Base-by-base conservation (phyloP, 169 alveolate genomes). In the Theileria parva region DNA sequence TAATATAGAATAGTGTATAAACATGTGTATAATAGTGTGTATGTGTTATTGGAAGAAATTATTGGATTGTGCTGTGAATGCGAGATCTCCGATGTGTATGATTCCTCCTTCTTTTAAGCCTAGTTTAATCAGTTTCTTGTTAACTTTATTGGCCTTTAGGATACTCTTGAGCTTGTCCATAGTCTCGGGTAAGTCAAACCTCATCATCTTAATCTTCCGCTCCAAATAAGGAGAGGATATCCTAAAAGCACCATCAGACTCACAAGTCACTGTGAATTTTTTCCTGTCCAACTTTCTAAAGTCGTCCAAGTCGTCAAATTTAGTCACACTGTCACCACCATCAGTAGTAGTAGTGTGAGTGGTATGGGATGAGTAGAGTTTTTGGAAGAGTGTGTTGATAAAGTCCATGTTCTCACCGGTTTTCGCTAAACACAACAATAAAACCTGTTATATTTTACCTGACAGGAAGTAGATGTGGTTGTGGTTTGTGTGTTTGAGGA, bases 191-290 rank as follows among this genome's bases (percentile, higher is more conserved):
- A 30, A 77, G 34, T 85, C 91, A 32, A 91, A 91, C 51, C 90
- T 61, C 85, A 91, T 87, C 91, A 91, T 91, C 25, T 86, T 77
- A 23, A 90, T 87, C 69, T 91, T 89, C 23, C 92, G 77, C 80
- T 91, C 93, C 44, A 91, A 74, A 66, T 87, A 91, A 50, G 64
- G 60, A 7, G 92, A 87, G 48, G 39, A 55, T 3, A 91, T 71
- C 37, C 88, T 86, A 53, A 73, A 91, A 50, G 74, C 69, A 12
- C 90, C 77, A 48, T 91, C 93, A 59, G 69, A 74, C 19, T 80
- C 81, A 32, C 81, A 37, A 53, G 79, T 78, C 50, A 91, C 77
- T 79, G 76, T 70, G 77, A 80, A 91, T 39, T 75, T 76, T 44
- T 78, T 68, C 53, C 93, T 93, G 50, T 72, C 70, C 21, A 73